These are phyloP conservation scores for Boeremia exigua DNA, from an alignment of 2,329 filamentous ascomycete species.

Conservation along the genomic window DNA sequence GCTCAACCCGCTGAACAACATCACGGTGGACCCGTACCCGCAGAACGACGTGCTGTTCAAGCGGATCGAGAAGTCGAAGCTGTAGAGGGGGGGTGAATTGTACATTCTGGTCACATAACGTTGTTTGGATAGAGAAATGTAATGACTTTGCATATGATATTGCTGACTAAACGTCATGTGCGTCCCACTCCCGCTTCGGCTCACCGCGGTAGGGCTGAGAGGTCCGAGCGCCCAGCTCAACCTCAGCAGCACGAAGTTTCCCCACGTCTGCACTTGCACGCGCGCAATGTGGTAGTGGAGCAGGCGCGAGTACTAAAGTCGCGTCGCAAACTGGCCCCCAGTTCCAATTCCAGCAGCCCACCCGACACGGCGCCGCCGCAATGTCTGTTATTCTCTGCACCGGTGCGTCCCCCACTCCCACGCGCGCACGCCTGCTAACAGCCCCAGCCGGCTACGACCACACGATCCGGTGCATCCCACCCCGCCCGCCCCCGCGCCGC, in stretches of 20 bases:
- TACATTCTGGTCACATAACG: neutral
- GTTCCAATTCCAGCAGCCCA: neutral
- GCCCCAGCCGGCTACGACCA: slow-evolving; percentile 73
- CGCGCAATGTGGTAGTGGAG: slow-evolving; percentile 6
- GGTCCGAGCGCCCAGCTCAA: slow-evolving; percentile 15
- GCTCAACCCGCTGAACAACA: slow-evolving; percentile 74
- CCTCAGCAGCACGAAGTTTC: neutral
- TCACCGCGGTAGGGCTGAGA: slow-evolving; percentile 25
- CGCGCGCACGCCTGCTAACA: slow-evolving; percentile 30
- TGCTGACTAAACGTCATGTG: neutral
- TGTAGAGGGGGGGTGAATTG: slow-evolving; percentile 42
- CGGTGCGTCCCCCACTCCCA: slow-evolving; percentile 54
- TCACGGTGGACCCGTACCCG: slow-evolving; percentile 76
- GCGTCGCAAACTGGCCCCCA: neutral
- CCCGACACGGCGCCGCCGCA: neutral
- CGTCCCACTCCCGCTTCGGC: slow-evolving; percentile 1
- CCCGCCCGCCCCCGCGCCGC: neutral
- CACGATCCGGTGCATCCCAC: slow-evolving; percentile 68
- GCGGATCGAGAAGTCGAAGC: slow-evolving; percentile 64
- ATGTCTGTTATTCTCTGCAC: slow-evolving; percentile 74
- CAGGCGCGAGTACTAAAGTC: slow-evolving; percentile 7
- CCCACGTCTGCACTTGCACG: neutral
- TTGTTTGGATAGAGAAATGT: slow-evolving; percentile 7
- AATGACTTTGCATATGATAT: neutral
- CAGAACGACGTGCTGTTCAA: slow-evolving; percentile 66